Conservation (phyloP, 2,329 filamentous ascomycete genomes). For the Fusarium tupiense region DNA sequence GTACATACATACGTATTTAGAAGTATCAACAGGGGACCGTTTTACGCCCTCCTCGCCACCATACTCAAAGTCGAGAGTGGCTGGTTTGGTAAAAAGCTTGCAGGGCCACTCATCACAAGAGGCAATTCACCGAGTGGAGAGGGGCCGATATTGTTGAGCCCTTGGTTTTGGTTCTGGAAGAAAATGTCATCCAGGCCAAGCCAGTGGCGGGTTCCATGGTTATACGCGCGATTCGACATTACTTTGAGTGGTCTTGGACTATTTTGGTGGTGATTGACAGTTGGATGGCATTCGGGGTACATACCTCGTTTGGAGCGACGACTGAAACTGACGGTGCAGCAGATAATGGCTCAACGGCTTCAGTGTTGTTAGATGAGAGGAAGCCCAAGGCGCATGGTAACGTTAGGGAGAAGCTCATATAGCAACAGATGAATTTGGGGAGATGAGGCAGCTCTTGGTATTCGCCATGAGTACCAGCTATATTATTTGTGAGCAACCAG, state of each 20-base stretch:
- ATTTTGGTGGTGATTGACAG: constrained; percentile 3
- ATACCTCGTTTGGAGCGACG: neutral
- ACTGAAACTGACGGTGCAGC: constrained; percentile 6
- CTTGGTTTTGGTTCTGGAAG: neutral
- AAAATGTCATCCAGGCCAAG: constrained; percentile 1
- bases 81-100: neutral
- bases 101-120: neutral
- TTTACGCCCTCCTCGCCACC: constrained; percentile 11
- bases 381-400: neutral
- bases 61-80: neutral
- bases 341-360: neutral
- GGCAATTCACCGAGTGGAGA: neutral
- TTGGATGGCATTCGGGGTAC: neutral
- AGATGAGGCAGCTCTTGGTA: neutral
- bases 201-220: neutral
- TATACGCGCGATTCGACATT: neutral
- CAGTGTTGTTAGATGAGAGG: neutral
- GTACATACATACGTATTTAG: neutral
- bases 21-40: neutral
- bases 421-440: neutral
- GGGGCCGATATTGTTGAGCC: neutral
- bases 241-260: neutral
- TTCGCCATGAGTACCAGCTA: neutral
- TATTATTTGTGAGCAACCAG: neutral
- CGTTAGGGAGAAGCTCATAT: neutral